These are phyloP conservation scores for Ceratobasidium sp. DNA, from an alignment of 1,284 basidiomycete species.

Conservation along the genomic window DNA sequence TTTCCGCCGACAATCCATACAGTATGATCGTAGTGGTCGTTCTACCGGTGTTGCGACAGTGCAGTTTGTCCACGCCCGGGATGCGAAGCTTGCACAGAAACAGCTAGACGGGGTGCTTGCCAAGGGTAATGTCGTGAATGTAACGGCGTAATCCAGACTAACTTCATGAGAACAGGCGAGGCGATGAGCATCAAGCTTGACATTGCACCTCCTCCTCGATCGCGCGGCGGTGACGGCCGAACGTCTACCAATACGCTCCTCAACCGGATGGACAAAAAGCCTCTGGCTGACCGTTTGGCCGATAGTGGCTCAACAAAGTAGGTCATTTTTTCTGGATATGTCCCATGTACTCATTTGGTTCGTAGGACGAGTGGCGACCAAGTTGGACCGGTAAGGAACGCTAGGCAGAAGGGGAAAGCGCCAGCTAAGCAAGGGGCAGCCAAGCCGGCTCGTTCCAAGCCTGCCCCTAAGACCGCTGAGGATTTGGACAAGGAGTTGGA, in stretches of 20 bases:
- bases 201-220: slow-evolving; percentile 11
- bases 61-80: slow-evolving; percentile 79
- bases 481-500: slow-evolving; percentile 93
- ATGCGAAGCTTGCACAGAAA: slow-evolving; percentile 86
- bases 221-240: background rate
- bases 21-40: slow-evolving; percentile 97
- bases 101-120: slow-evolving; percentile 90
- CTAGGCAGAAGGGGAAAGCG: slow-evolving; percentile 4
- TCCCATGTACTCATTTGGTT: background rate
- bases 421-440: slow-evolving; percentile 54
- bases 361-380: slow-evolving; percentile 4
- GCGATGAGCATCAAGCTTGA: slow-evolving; percentile 42
- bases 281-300: slow-evolving; percentile 38
- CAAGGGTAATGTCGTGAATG: slow-evolving; percentile 69
- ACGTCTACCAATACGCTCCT: slow-evolving; percentile 32
- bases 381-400: slow-evolving; percentile 21
- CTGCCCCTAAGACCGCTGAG: slow-evolving; percentile 69
- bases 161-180: slow-evolving; percentile 29
- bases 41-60: slow-evolving; percentile 87
- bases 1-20: slow-evolving; percentile 56
- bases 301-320: slow-evolving; percentile 31
- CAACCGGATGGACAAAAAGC: slow-evolving; percentile 41
- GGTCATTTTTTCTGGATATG: background rate
- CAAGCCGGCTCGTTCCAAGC: slow-evolving; percentile 8
- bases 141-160: slow-evolving; percentile 1